Evolutionary conservation across 169 alveolate genomes (phyloP), one percentile per base, ranked within the genome.

Genomic region (Ichthyophthirius multifiliis): DNA sequence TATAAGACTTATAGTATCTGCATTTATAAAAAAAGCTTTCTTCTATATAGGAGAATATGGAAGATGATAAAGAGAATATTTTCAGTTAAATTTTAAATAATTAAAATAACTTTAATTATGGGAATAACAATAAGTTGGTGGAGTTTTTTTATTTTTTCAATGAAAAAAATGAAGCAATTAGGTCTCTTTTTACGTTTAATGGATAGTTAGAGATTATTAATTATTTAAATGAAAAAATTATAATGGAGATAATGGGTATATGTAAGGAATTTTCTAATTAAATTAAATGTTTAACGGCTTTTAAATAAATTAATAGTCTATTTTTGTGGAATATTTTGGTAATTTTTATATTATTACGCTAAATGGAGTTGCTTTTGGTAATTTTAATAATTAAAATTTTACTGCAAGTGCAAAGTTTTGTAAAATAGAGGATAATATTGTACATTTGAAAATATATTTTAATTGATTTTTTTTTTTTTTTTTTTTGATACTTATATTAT

Each of bases 61-160:
- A 55, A 20, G 71, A 55, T 55, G 71, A 55, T 23, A 55, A 55
- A 55, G 71, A 55, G 16, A 55, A 55, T n/a, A n/a, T n/a, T n/a
- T n/a, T n/a, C 39, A 55, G 31, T 27, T 27, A 55, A 23, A 55
- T 27, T 7, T 55, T 1, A 6, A 27, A 55, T 55, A 55, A 55
- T 55, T n/a, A 55, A 55, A 27, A 55, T 55, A 7, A 16, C 39
- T 55, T 13, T 55, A 34, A 55, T n/a, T 55, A 10, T n/a, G 12
- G 34, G 20, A 27, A 55, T 10, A 15, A 55, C 23, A 55, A 55
- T 55, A 55, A 55, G 13, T 23, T 55, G 3, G 39, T 55, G 13
- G 71, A 55, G 43, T 55, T 55, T 23, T 55, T 55, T 27, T 55
- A 55, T 10, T 27, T 55, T 34, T 55, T 55, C 31, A 55, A 55